Conservation (phyloP, 208 protist species). For the Eutreptiella sp. region DNA sequence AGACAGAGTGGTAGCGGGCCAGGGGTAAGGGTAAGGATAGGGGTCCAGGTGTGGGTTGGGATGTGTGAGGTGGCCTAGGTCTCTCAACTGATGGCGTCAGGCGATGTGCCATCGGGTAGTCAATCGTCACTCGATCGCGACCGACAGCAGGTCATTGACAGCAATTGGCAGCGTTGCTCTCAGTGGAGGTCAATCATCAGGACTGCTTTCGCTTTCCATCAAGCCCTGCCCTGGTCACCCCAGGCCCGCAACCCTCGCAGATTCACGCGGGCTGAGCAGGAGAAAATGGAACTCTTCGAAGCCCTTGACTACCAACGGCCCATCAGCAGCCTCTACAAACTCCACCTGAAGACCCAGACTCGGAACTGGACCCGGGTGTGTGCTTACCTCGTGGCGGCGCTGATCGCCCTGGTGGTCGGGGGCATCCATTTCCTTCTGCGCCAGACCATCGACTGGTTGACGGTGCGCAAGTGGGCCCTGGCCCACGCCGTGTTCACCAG, state of each 20-base stretch:
- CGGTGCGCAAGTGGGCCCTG: constrained; percentile 39
- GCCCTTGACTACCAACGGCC: constrained; percentile 62
- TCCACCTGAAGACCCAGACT: constrained; percentile 26
- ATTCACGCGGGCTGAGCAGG: constrained; percentile 52
- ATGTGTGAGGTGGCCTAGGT: too few species aligned
- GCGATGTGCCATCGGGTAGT: too few species aligned
- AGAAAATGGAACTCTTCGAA: constrained; percentile 66
- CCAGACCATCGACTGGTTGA: constrained; percentile 58
- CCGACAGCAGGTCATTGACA: too few species aligned
- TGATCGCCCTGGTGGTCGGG: constrained; percentile 53
- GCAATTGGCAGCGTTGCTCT: too few species aligned
- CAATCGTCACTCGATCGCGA: too few species aligned
- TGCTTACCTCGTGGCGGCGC: constrained; percentile 53
- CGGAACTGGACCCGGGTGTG: constrained; percentile 40
- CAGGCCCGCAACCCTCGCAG: constrained; percentile 49
- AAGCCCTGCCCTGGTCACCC: too few species aligned
- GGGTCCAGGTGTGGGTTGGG: too few species aligned
- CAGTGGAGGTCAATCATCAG: too few species aligned
- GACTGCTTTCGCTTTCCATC: too few species aligned
- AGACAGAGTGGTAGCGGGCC: too few species aligned
- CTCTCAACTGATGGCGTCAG: too few species aligned
- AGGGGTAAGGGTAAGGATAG: too few species aligned
- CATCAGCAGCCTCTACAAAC: constrained; percentile 47
- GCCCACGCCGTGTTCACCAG: constrained; percentile 30
- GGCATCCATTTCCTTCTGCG: constrained; percentile 56